A percentile compares a stretch with the other conserved stretches of the same genome.
These are phyloP conservation scores for Chernovozyma aurita DNA, from an alignment of 1,139 yeast species.

Conservation along the genomic window DNA sequence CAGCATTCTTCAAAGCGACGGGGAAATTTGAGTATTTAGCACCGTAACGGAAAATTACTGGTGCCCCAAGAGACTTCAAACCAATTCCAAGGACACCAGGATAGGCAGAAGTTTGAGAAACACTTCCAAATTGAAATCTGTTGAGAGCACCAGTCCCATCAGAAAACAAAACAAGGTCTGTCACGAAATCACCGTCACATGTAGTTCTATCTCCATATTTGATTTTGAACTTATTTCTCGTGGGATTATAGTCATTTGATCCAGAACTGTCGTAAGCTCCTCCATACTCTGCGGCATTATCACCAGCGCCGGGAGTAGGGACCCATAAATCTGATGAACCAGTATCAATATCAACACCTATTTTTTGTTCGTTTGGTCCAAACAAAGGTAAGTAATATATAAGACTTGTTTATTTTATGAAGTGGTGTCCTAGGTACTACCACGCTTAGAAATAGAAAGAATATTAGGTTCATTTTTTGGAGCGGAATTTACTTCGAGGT, in stretches of 20 bases:
- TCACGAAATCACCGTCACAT: constrained; percentile 47
- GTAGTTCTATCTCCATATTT: constrained; percentile 13
- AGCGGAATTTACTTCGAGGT: constrained; percentile 4
- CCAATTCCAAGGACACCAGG: constrained; percentile 34
- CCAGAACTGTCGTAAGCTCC: constrained; percentile 6
- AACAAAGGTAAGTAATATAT: constrained; percentile 6
- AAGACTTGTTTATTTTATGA: neutral
- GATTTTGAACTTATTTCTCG: constrained; percentile 4
- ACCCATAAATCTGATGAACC: constrained; percentile 32
- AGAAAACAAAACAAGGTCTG: constrained; percentile 30
- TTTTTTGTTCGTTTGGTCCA: constrained; percentile 18
- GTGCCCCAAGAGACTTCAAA: constrained; percentile 38
- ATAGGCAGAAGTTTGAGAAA: constrained; percentile 24
- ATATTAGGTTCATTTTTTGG: neutral
- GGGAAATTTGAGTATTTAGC: constrained; percentile 23
- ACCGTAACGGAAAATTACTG: constrained; percentile 6
- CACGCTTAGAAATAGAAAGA: neutral
- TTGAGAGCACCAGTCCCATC: constrained; percentile 23
- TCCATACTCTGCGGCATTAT: constrained; percentile 4
- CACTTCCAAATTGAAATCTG: constrained; percentile 42
- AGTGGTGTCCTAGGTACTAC: constrained; percentile 1
- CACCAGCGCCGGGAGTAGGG: constrained; percentile 4
- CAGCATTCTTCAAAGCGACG: constrained; percentile 20
- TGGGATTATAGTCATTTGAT: constrained; percentile 8
- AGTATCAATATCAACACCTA: constrained; percentile 22